phyloP scores from a whole-genome alignment of 331 rosid species.

The Malus hybrid region DNA sequence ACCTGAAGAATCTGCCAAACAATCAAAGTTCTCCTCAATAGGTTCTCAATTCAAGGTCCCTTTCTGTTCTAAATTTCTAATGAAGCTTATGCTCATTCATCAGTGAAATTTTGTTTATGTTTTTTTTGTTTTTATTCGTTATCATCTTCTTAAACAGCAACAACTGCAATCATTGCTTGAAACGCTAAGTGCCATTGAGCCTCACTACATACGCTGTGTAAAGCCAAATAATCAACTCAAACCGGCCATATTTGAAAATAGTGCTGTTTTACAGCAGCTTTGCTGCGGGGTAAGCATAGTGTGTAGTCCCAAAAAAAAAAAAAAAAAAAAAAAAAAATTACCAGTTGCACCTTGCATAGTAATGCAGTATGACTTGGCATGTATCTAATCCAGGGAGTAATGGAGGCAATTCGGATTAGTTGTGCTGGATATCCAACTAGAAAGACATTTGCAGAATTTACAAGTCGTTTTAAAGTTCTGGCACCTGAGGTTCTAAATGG shows the following conservation, averaged over 20 bases:
- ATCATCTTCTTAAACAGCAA: conserved; percentile 34
- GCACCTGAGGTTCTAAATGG: conserved; percentile 49
- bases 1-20: conserved; percentile 73
- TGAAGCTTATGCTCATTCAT: background rate
- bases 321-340: background rate
- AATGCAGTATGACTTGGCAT: conserved; percentile 1
- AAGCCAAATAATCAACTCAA: conserved; percentile 91
- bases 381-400: conserved; percentile 60
- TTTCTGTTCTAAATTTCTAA: conserved; percentile 17
- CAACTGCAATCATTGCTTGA: conserved; percentile 85
- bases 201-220: conserved; percentile 90
- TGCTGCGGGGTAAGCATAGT: conserved; percentile 69
- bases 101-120: background rate
- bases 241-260: conserved; percentile 79
- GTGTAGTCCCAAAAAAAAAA: background rate
- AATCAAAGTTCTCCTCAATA: conserved; percentile 80
- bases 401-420: conserved; percentile 96
- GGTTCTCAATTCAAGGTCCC: conserved; percentile 73
- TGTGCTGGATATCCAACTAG: conserved; percentile 94
- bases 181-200: conserved; percentile 78
- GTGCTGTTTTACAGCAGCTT: conserved; percentile 70
- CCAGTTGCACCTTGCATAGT: background rate
- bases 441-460: conserved; percentile 67
- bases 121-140: background rate
- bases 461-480: conserved; percentile 55